A percentile compares a stretch with the other conserved stretches of the same genome.
These are phyloP conservation scores for Hordeum marinum DNA, from an alignment of 176 grass and related monocot species.

Conservation along the genomic window DNA sequence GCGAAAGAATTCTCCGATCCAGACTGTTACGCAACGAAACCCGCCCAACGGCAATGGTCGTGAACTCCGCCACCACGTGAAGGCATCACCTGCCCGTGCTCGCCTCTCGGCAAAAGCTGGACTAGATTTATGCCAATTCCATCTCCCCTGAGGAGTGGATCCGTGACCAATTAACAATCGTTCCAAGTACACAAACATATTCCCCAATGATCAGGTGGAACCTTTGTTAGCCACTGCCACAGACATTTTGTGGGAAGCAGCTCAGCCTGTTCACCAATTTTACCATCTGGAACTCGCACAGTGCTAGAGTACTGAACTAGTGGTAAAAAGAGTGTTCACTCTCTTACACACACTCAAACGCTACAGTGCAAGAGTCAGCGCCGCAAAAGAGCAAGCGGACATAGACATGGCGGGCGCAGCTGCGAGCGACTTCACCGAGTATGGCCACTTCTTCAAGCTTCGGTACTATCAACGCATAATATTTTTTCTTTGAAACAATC, in stretches of 20 bases:
- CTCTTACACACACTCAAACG: too few relatives aligned
- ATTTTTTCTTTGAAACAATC: too few relatives aligned
- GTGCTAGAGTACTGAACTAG: too few relatives aligned
- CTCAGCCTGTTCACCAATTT: not conserved
- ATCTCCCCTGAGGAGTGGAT: not conserved
- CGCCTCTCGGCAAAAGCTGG: constrained; percentile 7
- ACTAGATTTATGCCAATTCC: not conserved
- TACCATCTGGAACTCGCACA: too few relatives aligned
- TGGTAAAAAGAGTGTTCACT: too few relatives aligned
- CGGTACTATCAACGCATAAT: too few relatives aligned
- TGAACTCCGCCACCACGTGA: not conserved
- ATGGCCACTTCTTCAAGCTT: too few relatives aligned
- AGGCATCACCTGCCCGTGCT: not conserved
- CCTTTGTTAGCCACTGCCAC: not conserved
- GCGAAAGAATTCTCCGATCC: not conserved
- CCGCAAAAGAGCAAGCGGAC: too few relatives aligned
- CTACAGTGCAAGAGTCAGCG: too few relatives aligned
- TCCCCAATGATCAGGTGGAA: not conserved
- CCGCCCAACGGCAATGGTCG: not conserved
- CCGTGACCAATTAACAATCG: not conserved
- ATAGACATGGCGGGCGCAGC: too few relatives aligned
- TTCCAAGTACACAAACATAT: not conserved
- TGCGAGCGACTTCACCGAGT: too few relatives aligned
- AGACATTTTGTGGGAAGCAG: not conserved
- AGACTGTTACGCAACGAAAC: not conserved